Percentiles rank a stretch among this genome's conserved stretches.
phyloP scores from a whole-genome alignment of 495 filamentous ascomycete species.

The Chaetomidium leptoderma region DNA sequence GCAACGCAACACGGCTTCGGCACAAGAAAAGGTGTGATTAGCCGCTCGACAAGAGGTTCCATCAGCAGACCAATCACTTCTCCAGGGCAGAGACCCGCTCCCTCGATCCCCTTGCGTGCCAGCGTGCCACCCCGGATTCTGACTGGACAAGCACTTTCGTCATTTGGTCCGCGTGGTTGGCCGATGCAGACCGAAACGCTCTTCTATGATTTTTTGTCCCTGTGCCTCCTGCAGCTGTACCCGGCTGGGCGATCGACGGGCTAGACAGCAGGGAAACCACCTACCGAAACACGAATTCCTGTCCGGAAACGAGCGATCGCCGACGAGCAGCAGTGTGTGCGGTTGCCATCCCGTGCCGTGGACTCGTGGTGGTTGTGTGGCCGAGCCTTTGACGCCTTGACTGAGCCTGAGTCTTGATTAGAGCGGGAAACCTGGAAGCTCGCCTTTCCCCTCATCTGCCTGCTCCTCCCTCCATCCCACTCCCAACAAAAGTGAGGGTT shows the following conservation, averaged over 20 bases:
- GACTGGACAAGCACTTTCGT: constrained; percentile 13
- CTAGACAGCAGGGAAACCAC: neutral
- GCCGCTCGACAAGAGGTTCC: too few relatives aligned
- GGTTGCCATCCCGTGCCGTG: neutral
- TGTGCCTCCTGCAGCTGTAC: constrained; percentile 7
- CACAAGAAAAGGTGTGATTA: too few relatives aligned
- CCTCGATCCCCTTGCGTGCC: neutral
- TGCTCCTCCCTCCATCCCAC: neutral
- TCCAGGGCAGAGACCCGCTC: neutral
- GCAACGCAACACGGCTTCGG: too few relatives aligned
- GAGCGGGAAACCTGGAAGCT: neutral
- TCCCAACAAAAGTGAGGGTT: constrained; percentile 3
- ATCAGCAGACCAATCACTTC: neutral
- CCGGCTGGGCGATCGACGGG: constrained; percentile 7
- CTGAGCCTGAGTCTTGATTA: too few relatives aligned
- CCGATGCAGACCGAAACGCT: constrained; percentile 1
- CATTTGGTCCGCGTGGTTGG: constrained; percentile 14
- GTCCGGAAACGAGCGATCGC: neutral
- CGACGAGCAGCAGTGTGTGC: neutral
- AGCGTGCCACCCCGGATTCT: constrained; percentile 12
- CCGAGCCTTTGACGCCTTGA: too few relatives aligned
- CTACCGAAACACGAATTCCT: neutral
- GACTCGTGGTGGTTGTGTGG: constrained; percentile 13
- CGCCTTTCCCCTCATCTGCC: constrained; percentile 9
- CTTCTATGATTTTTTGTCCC: neutral